Evolutionary conservation across 805 yeast genomes (phyloP).

Genomic region (Tetrapisispora fleetii): DNA sequence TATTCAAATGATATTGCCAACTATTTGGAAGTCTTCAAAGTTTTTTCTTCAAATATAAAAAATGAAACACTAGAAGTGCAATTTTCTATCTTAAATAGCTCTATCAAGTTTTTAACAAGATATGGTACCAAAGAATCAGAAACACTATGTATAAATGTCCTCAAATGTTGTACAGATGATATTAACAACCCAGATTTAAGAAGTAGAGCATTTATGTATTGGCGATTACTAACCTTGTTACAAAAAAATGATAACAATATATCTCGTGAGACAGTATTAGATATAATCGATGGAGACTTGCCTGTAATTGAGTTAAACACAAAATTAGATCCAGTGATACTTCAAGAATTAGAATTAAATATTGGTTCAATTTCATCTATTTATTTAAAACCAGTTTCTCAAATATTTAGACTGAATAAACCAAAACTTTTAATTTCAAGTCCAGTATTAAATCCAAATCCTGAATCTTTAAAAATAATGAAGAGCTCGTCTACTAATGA

Average conservation of each 20-base stretch:
- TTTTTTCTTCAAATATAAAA: slow-evolving; percentile 35
- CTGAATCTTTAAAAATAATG: slow-evolving; percentile 11
- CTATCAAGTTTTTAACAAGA: slow-evolving; percentile 55
- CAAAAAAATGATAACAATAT: slow-evolving; percentile 23
- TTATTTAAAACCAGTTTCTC: slow-evolving; percentile 74
- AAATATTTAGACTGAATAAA: slow-evolving; percentile 61
- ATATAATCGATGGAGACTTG: slow-evolving; percentile 47
- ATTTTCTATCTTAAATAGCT: slow-evolving; percentile 60
- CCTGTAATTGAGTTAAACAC: slow-evolving; percentile 66
- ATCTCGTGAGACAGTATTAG: slow-evolving; percentile 33
- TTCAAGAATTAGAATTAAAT: slow-evolving; percentile 75
- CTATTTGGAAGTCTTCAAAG: slow-evolving; percentile 17
- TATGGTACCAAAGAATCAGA: slow-evolving; percentile 45
- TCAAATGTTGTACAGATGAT: slow-evolving; percentile 65
- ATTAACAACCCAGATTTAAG: slow-evolving; percentile 75
- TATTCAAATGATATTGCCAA: slow-evolving; percentile 39
- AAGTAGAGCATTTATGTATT: slow-evolving; percentile 76
- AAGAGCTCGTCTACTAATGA: slow-evolving; percentile 1
- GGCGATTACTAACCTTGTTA: slow-evolving; percentile 56
- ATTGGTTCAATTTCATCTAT: slow-evolving; percentile 78
- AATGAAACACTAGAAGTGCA: slow-evolving; percentile 72
- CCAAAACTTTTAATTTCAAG: slow-evolving; percentile 41
- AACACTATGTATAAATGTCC: slow-evolving; percentile 43
- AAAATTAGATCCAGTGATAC: slow-evolving; percentile 52
- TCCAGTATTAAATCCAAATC: slow-evolving; percentile 34